phyloP scores from a whole-genome alignment of 345 rosid genomes.

The Aquilaria sinensis region DNA sequence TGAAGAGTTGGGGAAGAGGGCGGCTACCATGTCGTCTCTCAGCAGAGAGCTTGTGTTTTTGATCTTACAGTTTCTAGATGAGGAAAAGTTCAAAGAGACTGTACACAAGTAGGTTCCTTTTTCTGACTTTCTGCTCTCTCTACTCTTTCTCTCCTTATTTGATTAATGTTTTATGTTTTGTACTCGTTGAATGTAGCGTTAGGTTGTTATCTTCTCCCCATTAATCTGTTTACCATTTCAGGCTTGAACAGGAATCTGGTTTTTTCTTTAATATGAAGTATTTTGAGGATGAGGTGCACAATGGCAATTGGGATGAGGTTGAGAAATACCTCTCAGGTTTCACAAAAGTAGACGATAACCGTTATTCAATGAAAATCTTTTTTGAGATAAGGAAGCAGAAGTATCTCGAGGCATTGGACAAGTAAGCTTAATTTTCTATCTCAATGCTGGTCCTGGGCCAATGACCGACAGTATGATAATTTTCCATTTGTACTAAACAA shows the following conservation, averaged over 20 bases:
- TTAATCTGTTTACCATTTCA: constrained; percentile 26
- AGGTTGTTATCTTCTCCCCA: constrained; percentile 9
- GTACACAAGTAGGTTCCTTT: constrained; percentile 71
- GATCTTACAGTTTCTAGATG: constrained; percentile 98
- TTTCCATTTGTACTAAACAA: not conserved
- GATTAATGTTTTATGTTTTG: not conserved
- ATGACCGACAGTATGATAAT: not conserved
- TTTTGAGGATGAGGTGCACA: constrained; percentile 97
- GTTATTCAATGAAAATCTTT: constrained; percentile 98
- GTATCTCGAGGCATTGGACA: constrained; percentile 97
- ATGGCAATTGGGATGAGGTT: constrained; percentile 98
- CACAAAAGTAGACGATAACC: constrained; percentile 95
- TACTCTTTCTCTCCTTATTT: not conserved
- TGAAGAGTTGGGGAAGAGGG: constrained; percentile 27
- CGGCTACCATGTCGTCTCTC: constrained; percentile 77
- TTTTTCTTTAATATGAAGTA: constrained; percentile 98
- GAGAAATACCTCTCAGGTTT: constrained; percentile 98
- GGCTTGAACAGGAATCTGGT: constrained; percentile 99
- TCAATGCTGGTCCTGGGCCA: not conserved
- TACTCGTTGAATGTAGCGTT: not conserved
- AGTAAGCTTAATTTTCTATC: constrained; percentile 33
- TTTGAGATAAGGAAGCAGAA: constrained; percentile 99
- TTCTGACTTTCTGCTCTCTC: not conserved
- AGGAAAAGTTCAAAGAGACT: constrained; percentile 98
- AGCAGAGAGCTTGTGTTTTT: constrained; percentile 98